Base-by-base conservation (phyloP, 1,284 basidiomycete genomes). In the Heterobasidion irregulare region DNA sequence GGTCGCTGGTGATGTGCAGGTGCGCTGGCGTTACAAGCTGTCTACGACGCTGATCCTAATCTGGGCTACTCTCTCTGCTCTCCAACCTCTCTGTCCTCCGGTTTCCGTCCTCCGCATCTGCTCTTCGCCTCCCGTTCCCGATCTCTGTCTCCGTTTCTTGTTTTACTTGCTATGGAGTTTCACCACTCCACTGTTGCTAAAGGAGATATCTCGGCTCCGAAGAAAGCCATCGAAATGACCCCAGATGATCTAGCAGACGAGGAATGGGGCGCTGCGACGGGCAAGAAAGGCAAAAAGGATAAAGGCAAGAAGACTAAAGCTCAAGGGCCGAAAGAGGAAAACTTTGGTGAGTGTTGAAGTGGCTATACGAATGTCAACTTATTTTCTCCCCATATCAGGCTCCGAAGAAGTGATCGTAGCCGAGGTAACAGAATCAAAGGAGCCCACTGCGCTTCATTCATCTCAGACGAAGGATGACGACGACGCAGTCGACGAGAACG, bases 241-340 rank as follows among this genome's bases (percentile, higher is more conserved):
- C 79, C 82, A 2, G 83, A 86, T 43, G 81, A 84, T 60, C 73
- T 85, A 33, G 83, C 81, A 9, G 82, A 86, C 57, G 83, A 84
- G 58, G 84, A 86, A 63, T 85, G 82, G 78, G 83, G 81, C 5
- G 76, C 81, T 1, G 73, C 73, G 12, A 80, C 81, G 62, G 67
- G 67, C 10, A 71, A 82, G 69, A 81, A 83, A 59, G 74, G 72
- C 16, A 78, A 79, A 69, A 76, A 77, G 66, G 78, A 72, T 1
- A 79, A 79, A 61, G 78, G 72, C 34, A 84, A 82, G 66, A 83
- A 83, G 69, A 75, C 71, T 44, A 77, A 74, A 55, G 71, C 66
- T 7, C 67, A 69, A 44, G 70, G 5, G 26, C 26, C 26, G 41
- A 71, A 67, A 36, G 75, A 74, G 15, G 73, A 72, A 43, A 70